Base-by-base conservation (phyloP, 2,329 filamentous ascomycete species). In the Aspergillus caelatus region DNA sequence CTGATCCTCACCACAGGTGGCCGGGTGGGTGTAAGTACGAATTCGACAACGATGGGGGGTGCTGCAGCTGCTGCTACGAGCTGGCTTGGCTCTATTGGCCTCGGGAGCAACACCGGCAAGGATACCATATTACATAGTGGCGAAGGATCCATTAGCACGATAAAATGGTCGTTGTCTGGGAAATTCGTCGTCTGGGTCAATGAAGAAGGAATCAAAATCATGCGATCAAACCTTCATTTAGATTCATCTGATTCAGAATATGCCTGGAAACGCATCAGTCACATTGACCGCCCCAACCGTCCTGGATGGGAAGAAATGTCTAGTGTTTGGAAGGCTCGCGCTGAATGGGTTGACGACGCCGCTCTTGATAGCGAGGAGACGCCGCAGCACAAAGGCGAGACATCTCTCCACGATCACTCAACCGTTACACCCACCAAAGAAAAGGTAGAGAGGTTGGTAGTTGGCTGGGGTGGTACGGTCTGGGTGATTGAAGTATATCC, bases 241-340 rank as follows among this genome's bases (percentile, higher is more conserved):
- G 92, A 96, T 7, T 88, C 83, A 66, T 85, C 85, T 14, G 91
- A 96, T 72, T 81, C 85, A 1, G 94, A 97, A 19, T 89, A 91
- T 68, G 92, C 94, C 2, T 99, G 96, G 96, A 96, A 95, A 77
- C 87, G 94, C 11, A 92, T 99, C 66, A 94, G 92, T 28, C 94
- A 98, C 74, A 90, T 96, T 64, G 93, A 96, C 74, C 88, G 93
- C 50, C 95, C 95, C 2, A 91, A 93, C 71, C 91, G 91, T 6
- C 88, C 91, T 10, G 89, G 91, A 61, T 98, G 95, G 93, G 93
- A 97, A 69, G 93, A 96, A 48, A 97, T 99, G 94, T 94, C 94
- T 0, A 88, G 91, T 54, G 92, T 97, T 4, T 98, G 95, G 94
- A 97, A 94, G 80, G 92, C 92, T 2, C 86, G 94, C 26, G 89